Conservation (phyloP, 1,139 yeast species). For the Sugiyamaella japonica region DNA sequence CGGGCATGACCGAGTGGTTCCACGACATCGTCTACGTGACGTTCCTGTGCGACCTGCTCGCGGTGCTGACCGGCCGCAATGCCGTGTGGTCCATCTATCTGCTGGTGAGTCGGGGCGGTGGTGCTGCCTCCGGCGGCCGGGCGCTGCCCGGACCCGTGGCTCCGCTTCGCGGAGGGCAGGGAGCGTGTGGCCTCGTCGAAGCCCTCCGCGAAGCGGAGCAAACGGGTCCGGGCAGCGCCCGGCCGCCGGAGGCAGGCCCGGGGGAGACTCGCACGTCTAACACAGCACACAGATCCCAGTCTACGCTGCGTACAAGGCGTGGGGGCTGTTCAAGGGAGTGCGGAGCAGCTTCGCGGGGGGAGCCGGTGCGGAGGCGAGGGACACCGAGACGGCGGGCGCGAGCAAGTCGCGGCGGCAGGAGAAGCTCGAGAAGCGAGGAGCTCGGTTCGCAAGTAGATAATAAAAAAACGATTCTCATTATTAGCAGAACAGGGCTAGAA, state of each 20-base stretch:
- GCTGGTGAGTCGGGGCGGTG: slow-evolving; percentile 35
- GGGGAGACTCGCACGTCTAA: not conserved
- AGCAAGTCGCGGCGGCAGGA: slow-evolving; percentile 54
- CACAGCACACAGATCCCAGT: slow-evolving; percentile 44
- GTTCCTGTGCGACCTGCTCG: slow-evolving; percentile 57
- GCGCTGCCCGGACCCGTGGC: not conserved
- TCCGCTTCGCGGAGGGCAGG: not conserved
- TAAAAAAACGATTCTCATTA: not conserved
- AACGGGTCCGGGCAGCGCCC: not conserved
- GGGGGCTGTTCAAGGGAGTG: slow-evolving; percentile 25
- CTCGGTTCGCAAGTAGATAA: not conserved
- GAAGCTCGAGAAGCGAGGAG: slow-evolving; percentile 46
- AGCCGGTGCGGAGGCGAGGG: slow-evolving; percentile 26
- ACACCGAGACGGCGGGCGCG: slow-evolving; percentile 24
- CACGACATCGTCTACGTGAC: slow-evolving; percentile 76
- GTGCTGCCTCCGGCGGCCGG: not conserved
- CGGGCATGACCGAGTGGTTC: slow-evolving; percentile 74
- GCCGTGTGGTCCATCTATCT: slow-evolving; percentile 61
- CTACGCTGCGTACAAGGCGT: slow-evolving; percentile 57
- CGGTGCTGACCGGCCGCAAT: slow-evolving; percentile 56
- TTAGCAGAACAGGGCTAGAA: slow-evolving; percentile 48
- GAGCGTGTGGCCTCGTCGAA: too few species aligned
- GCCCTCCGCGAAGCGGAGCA: not conserved
- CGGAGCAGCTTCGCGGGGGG: slow-evolving; percentile 25
- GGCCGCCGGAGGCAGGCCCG: not conserved